Evolutionary conservation across 257 asterid genomes (phyloP).

Genomic region (Handroanthus guayacan): DNA sequence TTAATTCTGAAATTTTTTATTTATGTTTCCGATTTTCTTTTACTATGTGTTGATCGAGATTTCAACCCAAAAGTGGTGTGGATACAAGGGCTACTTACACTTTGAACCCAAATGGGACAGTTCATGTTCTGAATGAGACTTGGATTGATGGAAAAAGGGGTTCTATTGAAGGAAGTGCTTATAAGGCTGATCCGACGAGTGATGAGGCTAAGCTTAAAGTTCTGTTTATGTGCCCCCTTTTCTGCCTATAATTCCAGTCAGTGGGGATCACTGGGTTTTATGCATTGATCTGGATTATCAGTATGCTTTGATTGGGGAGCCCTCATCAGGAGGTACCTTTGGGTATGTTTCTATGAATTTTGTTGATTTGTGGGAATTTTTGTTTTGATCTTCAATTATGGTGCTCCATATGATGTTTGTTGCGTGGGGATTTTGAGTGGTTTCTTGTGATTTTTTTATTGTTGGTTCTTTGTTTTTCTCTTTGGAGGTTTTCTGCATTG

Average conservation of each 20-base stretch:
- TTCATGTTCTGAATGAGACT: slow-evolving; percentile 78
- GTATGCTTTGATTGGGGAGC: slow-evolving; percentile 76
- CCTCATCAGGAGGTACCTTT: slow-evolving; percentile 59
- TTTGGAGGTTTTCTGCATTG: too few relatives aligned
- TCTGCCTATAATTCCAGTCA: slow-evolving; percentile 62
- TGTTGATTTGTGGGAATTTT: background rate
- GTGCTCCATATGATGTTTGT: background rate
- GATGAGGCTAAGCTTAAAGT: slow-evolving; percentile 79
- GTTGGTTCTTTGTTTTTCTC: too few relatives aligned
- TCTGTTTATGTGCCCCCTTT: slow-evolving; percentile 68
- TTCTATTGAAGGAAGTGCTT: slow-evolving; percentile 72
- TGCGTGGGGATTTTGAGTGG: background rate
- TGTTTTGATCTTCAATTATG: background rate
- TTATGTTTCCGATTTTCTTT: too few relatives aligned
- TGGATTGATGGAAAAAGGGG: slow-evolving; percentile 78
- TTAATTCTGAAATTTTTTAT: too few relatives aligned
- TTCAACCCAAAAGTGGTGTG: slow-evolving; percentile 71
- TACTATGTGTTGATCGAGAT: slow-evolving; percentile 33
- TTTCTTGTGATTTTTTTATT: too few relatives aligned
- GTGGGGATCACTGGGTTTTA: slow-evolving; percentile 72
- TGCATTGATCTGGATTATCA: slow-evolving; percentile 55
- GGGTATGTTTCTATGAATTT: slow-evolving; percentile 57
- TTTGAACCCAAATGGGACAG: slow-evolving; percentile 70
- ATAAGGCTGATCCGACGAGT: slow-evolving; percentile 68
- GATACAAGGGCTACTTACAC: slow-evolving; percentile 87